Evolutionary conservation across 139 green algal genomes (phyloP), one percentile per base, ranked within the genome.

Genomic region (Trebouxia sp.): DNA sequence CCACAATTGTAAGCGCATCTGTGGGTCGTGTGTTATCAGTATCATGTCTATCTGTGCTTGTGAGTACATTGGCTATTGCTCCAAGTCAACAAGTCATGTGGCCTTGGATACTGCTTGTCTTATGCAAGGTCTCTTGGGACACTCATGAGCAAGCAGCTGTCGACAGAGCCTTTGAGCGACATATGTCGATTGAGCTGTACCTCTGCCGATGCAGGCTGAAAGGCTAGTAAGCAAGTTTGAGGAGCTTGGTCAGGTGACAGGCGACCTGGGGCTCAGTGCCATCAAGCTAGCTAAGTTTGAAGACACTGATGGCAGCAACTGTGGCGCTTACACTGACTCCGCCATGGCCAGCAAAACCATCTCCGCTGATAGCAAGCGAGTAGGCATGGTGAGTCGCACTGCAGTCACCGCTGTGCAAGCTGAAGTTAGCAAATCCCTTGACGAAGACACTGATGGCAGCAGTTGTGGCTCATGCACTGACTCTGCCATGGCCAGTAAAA

Each of bases 211-310:
- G 26, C 79, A 91, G 81, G 88, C 92, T 8, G 91, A 95, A 65
- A 67, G 79, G n/a, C 39, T 95, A 55, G 76, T 94, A 26, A 85
- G 86, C 48, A 81, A 88, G 82, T 89, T 96, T 83, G 86, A 96
- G 78, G 82, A 90, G 28, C 47, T 89, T 48, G 88, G 88, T 35
- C 83, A 80, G 11, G 89, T 90, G 15, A 75, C 90, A 12, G 92
- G 90, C 50, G 92, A 94, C 50, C 76, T 96, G 32, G 93, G 93
- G 1, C 80, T 97, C 32, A 79, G 88, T 6, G 77, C 94, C 14
- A 88, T 95, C 41, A 90, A 90, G 69, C 51, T 94, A 45, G 88
- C 82, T 32, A 91, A 91, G 79, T 92, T 89, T 65, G 88, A 96
- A 82, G 92, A 94, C 43, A 85, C 89, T 42, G 84, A 87, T 35